Evolutionary conservation across 768 basidiomycete species (phyloP).

Genomic region (Galerina sulciceps): DNA sequence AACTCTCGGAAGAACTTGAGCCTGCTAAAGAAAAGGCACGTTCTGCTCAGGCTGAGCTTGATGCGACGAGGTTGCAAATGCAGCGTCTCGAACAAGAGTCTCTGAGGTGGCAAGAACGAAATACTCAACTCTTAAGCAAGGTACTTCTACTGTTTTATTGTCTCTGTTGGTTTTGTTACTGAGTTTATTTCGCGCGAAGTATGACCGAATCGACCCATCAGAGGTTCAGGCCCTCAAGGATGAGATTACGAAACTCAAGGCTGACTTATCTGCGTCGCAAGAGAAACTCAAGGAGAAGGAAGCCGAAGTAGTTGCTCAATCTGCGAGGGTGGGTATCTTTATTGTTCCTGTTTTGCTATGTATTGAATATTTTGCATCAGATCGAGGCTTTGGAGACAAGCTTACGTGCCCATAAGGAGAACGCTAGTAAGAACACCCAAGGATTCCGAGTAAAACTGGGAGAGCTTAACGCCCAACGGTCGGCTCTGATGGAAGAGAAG

Average conservation of each 20-base stretch:
- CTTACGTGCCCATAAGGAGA: slow-evolving; percentile 41
- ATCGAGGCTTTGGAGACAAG: slow-evolving; percentile 45
- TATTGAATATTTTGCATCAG: slow-evolving; percentile 29
- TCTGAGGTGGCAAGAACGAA: slow-evolving; percentile 84
- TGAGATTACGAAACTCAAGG: slow-evolving; percentile 49
- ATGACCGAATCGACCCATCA: slow-evolving; percentile 87
- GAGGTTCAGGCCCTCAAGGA: slow-evolving; percentile 82
- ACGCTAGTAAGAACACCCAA: slow-evolving; percentile 27
- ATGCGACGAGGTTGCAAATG: slow-evolving; percentile 69
- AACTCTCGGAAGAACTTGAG: slow-evolving; percentile 64
- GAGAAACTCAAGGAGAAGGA: slow-evolving; percentile 25
- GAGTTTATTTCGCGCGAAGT: slow-evolving; percentile 43
- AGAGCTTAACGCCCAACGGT: slow-evolving; percentile 39
- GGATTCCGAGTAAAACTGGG: slow-evolving; percentile 35
- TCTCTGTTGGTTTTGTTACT: not conserved
- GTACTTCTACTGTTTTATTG: slow-evolving; percentile 34
- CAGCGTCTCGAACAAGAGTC: slow-evolving; percentile 76
- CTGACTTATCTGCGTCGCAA: slow-evolving; percentile 13
- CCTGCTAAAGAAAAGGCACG: slow-evolving; percentile 76
- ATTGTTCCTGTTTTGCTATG: not conserved
- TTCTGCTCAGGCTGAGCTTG: slow-evolving; percentile 72
- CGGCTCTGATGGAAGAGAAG: slow-evolving; percentile 40
- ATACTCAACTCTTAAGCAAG: slow-evolving; percentile 80
- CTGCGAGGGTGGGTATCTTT: slow-evolving; percentile 19
- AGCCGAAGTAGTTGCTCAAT: slow-evolving; percentile 16